phyloP scores from a whole-genome alignment of 1,139 yeast species.

The Scheffersomyces titani region DNA sequence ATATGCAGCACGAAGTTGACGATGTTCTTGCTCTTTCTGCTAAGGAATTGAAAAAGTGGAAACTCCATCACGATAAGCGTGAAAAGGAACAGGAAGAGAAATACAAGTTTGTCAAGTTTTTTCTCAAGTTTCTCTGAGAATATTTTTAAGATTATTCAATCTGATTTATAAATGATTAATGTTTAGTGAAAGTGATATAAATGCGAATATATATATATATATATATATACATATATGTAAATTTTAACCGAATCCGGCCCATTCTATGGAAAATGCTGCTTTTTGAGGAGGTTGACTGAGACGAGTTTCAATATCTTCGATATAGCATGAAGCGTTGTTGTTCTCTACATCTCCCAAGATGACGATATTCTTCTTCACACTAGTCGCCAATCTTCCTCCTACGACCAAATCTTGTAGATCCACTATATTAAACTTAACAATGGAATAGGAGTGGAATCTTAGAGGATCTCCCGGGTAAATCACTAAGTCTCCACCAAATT shows the following conservation, averaged over 20 bases:
- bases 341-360: conserved; percentile 46
- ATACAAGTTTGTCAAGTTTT: neutral
- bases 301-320: conserved; percentile 3
- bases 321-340: conserved; percentile 6
- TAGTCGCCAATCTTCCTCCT: conserved; percentile 89
- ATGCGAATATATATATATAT: no score
- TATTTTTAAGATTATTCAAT: no score
- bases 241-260: conserved; percentile 76
- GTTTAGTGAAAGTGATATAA: neutral
- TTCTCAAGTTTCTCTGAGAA: neutral
- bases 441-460: conserved; percentile 83
- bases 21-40: no score
- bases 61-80: no score
- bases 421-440: conserved; percentile 58
- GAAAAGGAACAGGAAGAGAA: neutral
- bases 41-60: no score
- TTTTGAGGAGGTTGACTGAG: conserved; percentile 17
- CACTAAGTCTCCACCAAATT: conserved; percentile 87
- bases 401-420: conserved; percentile 62
- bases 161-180: no score
- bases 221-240: no score
- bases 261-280: conserved; percentile 63
- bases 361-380: conserved; percentile 86
- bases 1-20: no score
- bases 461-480: conserved; percentile 96